Base-by-base conservation (phyloP, 805 yeast species). In the Lachancea sp. region DNA sequence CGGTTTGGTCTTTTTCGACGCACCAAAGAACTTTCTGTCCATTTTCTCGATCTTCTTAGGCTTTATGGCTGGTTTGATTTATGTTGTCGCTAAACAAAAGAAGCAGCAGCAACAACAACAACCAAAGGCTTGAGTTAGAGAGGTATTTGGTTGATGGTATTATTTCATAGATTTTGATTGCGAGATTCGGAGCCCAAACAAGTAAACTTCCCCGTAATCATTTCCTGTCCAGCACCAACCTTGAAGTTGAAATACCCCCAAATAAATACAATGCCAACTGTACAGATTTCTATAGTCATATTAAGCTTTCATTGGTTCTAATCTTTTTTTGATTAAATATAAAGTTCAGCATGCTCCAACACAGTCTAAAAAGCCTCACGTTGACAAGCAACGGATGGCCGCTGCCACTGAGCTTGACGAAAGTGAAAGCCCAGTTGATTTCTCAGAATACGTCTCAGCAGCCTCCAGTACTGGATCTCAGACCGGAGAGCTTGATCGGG, bases 41-140 rank as follows among this genome's bases (percentile, higher is more conserved):
- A 81, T 90, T 48, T 68, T 88, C 29, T 90, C 98, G 35, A 92
- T 92, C 61, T 77, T 86, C 58, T 74, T 90, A 51, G 99, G 99
- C 44, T 92, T 92, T 70, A 70, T 80, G 49, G 95, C 98, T 47
- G 99, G 99, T 65, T 70, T 92, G 52, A 96, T 89, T 40, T 92
- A 92, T 65, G 90, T 97, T 45, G 83, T 85, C 50, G 96, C 97
- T 49, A 92, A 89, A 72, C 87, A 89, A 71, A 83, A 81, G 73
- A 95, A 89, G 70, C 75, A 54, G 42, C 60, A 57, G 42, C 52
- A 52, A 29, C 42, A 35, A 31, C 39, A 36, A 19, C 17, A 25
- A 5, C 37, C 37, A 12, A 36, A 36, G 39, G 39, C 26, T 36
- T 36, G 13, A 28, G 12, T 5, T 6, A 8, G 13, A 23, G 11